A percentile compares a stretch with the other conserved stretches of the same genome.
phyloP scores from a whole-genome alignment of 768 basidiomycete genomes.

The Lentinula sp. region DNA sequence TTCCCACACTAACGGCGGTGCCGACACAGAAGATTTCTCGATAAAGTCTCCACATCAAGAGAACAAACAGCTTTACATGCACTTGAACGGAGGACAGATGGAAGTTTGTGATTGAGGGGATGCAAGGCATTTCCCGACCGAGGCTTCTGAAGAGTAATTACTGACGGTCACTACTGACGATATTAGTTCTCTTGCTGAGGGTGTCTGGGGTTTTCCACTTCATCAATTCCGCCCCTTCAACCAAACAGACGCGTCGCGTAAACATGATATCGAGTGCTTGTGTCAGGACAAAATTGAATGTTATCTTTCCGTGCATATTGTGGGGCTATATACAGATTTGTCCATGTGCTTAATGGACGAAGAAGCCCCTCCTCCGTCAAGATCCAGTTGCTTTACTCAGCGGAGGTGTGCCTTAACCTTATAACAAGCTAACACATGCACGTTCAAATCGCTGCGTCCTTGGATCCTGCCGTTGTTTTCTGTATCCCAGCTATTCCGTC shows the following conservation, averaged over 20 bases:
- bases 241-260: constrained; percentile 50
- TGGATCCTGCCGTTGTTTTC: constrained; percentile 26
- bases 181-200: constrained; percentile 4
- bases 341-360: constrained; percentile 21
- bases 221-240: constrained; percentile 12
- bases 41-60: no score
- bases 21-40: neutral
- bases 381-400: neutral
- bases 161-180: neutral
- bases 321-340: constrained; percentile 1
- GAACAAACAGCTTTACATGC: no score
- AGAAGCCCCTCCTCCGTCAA: constrained; percentile 3
- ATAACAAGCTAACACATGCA: constrained; percentile 6
- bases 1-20: constrained; percentile 4
- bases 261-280: constrained; percentile 5
- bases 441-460: constrained; percentile 36
- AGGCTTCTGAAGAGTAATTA: neutral
- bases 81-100: no score
- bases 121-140: neutral
- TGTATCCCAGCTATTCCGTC: constrained; percentile 54
- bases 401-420: constrained; percentile 1
- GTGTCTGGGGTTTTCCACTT: constrained; percentile 19
- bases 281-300: neutral
- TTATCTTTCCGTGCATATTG: constrained; percentile 2
- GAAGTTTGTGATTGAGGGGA: no score